These are phyloP conservation scores for Kazachstania kunashirensis DNA, from an alignment of 805 yeast species.

Conservation along the genomic window DNA sequence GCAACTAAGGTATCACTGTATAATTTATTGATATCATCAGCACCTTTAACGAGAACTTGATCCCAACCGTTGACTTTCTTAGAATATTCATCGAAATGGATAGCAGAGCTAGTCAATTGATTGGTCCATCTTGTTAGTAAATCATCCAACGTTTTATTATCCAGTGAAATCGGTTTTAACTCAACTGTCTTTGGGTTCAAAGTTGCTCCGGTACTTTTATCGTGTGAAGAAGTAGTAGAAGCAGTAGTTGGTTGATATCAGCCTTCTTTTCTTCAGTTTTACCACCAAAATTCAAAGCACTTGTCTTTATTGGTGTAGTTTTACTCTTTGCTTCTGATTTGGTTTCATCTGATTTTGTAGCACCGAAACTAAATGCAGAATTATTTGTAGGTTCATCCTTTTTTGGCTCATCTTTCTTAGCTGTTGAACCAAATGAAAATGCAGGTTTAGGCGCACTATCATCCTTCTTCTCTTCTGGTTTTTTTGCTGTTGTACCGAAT, in stretches of 20 bases:
- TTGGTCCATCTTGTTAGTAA: slow-evolving; percentile 88
- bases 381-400: slow-evolving; percentile 4
- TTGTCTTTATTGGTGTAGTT: too few relatives aligned
- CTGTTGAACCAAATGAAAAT: slow-evolving; percentile 15
- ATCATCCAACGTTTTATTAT: slow-evolving; percentile 88
- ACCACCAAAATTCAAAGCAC: slow-evolving; percentile 12
- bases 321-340: slow-evolving; percentile 3
- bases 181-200: slow-evolving; percentile 42
- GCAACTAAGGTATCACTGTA: slow-evolving; percentile 73
- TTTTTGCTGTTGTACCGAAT: slow-evolving; percentile 6
- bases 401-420: slow-evolving; percentile 1
- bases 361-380: slow-evolving; percentile 12
- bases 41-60: slow-evolving; percentile 68
- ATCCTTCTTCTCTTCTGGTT: neutral
- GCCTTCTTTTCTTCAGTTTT: slow-evolving; percentile 6
- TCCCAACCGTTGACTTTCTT: slow-evolving; percentile 79
- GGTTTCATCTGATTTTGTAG: neutral
- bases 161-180: slow-evolving; percentile 65
- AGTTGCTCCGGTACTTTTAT: neutral
- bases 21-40: slow-evolving; percentile 70
- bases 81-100: slow-evolving; percentile 67
- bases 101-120: slow-evolving; percentile 64
- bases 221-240: slow-evolving; percentile 1
- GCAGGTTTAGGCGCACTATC: slow-evolving; percentile 11
- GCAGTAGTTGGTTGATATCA: slow-evolving; percentile 5